Conservation (phyloP, 768 basidiomycete species). For the Antrodiella citrinella region DNA sequence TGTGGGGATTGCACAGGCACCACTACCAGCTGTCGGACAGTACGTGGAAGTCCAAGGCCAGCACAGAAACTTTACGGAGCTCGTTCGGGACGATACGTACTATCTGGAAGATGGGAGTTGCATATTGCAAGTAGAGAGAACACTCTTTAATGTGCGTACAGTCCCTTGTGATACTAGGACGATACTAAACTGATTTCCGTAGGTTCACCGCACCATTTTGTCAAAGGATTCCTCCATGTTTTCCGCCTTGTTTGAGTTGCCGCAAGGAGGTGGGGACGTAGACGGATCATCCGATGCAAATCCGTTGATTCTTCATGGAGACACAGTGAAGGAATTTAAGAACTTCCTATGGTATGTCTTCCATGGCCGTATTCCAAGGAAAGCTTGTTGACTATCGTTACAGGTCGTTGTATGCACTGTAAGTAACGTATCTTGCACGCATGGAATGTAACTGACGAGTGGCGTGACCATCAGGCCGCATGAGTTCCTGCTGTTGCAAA, state of each 20-base stretch:
- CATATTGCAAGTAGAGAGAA: constrained; percentile 10
- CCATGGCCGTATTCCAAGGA: no score
- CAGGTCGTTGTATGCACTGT: constrained; percentile 62
- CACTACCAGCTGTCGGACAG: no score
- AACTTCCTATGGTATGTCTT: constrained; percentile 51
- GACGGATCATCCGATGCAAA: constrained; percentile 61
- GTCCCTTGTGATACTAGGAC: not conserved
- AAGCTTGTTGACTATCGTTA: no score
- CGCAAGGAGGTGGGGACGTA: constrained; percentile 38
- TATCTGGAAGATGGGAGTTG: constrained; percentile 12
- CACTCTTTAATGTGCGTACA: constrained; percentile 12
- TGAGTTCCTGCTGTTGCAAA: constrained; percentile 44
- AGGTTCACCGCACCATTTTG: constrained; percentile 11
- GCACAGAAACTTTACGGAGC: not conserved
- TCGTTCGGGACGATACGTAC: constrained; percentile 10
- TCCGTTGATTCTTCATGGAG: constrained; percentile 56
- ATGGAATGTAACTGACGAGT: not conserved
- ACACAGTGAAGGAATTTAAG: constrained; percentile 57
- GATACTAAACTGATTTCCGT: not conserved
- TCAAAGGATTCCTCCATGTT: constrained; percentile 41
- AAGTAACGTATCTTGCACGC: constrained; percentile 20
- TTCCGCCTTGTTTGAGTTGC: constrained; percentile 56
- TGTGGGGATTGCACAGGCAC: not conserved
- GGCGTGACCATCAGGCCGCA: constrained; percentile 40
- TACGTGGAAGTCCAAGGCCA: no score